Conservation (phyloP, 768 basidiomycete genomes). For the Boletellus emodensis region DNA sequence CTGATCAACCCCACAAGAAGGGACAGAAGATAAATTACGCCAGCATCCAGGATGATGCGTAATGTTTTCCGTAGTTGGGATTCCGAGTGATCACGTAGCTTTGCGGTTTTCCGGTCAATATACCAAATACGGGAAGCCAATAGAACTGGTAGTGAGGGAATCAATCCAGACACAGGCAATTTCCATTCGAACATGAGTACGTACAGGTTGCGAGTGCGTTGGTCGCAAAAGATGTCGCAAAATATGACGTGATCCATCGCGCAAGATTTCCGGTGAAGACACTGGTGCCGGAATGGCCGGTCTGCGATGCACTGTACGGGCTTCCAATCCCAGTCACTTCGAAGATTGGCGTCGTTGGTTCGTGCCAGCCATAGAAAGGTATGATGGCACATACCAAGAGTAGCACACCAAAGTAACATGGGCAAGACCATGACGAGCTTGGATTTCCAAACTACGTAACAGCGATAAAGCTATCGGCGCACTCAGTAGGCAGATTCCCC, state of each 20-base stretch:
- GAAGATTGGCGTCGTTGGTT: neutral
- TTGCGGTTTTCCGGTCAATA: constrained; percentile 19
- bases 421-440: constrained; percentile 6
- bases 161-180: neutral
- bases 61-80: constrained; percentile 9
- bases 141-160: constrained; percentile 9
- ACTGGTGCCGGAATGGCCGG: too few relatives aligned
- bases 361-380: neutral
- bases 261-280: constrained; percentile 2
- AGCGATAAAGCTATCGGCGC: constrained; percentile 9
- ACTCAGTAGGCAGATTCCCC: neutral
- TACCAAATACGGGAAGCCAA: constrained; percentile 26
- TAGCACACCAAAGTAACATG: constrained; percentile 1
- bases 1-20: constrained; percentile 29
- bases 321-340: constrained; percentile 6
- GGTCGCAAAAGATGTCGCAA: neutral
- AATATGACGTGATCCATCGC: constrained; percentile 6
- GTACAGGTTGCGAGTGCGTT: constrained; percentile 9
- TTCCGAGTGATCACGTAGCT: constrained; percentile 3
- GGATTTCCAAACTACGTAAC: constrained; percentile 4
- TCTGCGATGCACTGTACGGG: neutral
- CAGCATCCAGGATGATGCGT: constrained; percentile 32
- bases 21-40: constrained; percentile 32
- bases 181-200: neutral
- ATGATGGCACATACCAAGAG: constrained; percentile 1